phyloP scores from a whole-genome alignment of 352 stramenopile species.

The Pythium volutum region DNA sequence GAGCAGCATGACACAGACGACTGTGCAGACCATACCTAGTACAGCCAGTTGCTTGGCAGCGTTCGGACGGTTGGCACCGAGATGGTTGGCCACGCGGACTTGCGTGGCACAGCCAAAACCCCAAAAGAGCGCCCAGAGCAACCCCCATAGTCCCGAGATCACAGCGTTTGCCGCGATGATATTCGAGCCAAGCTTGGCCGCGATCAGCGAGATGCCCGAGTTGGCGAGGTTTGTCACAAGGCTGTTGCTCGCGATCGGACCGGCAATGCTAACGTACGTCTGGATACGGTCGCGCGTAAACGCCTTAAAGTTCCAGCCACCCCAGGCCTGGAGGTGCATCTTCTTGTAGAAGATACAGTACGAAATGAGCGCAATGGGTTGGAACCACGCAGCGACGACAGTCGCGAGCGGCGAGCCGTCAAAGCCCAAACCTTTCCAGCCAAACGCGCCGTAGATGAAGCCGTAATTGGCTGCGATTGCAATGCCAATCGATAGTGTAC shows the following conservation, averaged over 20 bases:
- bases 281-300: constrained; percentile 59
- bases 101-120: constrained; percentile 76
- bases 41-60: constrained; percentile 55
- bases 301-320: constrained; percentile 53
- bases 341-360: constrained; percentile 78
- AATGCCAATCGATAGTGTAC: constrained; percentile 60
- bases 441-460: constrained; percentile 42
- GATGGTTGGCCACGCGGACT: constrained; percentile 72
- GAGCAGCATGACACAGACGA: constrained; percentile 43
- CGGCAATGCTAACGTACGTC: constrained; percentile 66
- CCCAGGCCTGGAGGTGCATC: constrained; percentile 69
- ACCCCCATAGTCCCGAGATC: constrained; percentile 58
- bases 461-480: constrained; percentile 63
- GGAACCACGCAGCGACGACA: constrained; percentile 78
- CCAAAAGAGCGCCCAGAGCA: constrained; percentile 79
- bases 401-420: constrained; percentile 73
- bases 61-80: constrained; percentile 64
- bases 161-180: constrained; percentile 78
- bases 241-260: constrained; percentile 59
- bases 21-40: constrained; percentile 60
- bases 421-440: constrained; percentile 63
- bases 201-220: constrained; percentile 64
- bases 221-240: constrained; percentile 74
- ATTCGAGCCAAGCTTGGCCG: constrained; percentile 65
- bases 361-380: constrained; percentile 65